These are phyloP conservation scores for Dendrobium chrysotoxum DNA, from an alignment of 106 monocot species.

Conservation along the genomic window DNA sequence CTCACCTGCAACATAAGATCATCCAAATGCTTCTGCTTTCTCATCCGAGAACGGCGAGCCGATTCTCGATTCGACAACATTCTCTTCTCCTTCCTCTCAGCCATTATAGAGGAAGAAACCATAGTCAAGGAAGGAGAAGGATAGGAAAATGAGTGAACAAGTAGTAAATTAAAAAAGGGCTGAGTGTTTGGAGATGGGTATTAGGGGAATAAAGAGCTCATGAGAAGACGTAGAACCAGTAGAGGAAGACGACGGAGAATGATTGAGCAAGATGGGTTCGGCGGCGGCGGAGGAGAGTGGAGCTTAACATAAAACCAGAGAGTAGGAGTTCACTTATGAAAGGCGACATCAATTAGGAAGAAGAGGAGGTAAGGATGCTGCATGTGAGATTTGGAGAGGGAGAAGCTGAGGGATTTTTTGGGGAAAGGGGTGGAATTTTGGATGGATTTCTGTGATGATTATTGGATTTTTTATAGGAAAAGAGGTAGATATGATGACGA, in stretches of 20 bases:
- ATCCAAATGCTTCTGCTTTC: slow-evolving; percentile 82
- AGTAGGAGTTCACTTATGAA: slow-evolving; percentile 44
- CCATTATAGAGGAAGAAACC: slow-evolving; percentile 26
- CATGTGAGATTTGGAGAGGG: neutral
- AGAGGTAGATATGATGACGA: too few relatives aligned
- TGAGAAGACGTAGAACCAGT: slow-evolving; percentile 85
- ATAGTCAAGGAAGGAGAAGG: neutral
- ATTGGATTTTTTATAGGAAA: too few relatives aligned
- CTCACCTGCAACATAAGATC: slow-evolving; percentile 41
- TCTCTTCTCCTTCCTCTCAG: slow-evolving; percentile 46
- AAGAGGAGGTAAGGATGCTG: slow-evolving; percentile 19
- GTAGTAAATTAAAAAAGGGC: neutral
- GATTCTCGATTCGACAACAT: slow-evolving; percentile 84
- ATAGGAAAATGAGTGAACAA: neutral
- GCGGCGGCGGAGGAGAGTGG: slow-evolving; percentile 38
- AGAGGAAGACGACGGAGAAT: slow-evolving; percentile 74
- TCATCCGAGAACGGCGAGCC: slow-evolving; percentile 57
- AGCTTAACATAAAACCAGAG: slow-evolving; percentile 62
- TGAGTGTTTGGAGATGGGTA: neutral
- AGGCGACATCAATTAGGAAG: slow-evolving; percentile 49
- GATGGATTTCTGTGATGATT: too few relatives aligned
- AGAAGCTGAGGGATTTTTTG: neutral
- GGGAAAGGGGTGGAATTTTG: too few relatives aligned
- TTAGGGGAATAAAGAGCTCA: slow-evolving; percentile 7
- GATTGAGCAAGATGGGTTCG: slow-evolving; percentile 56